Percentiles rank a stretch among this genome's conserved stretches.
Evolutionary conservation across 306 rosid species (phyloP).

Genomic region (Prunus fruticosa): DNA sequence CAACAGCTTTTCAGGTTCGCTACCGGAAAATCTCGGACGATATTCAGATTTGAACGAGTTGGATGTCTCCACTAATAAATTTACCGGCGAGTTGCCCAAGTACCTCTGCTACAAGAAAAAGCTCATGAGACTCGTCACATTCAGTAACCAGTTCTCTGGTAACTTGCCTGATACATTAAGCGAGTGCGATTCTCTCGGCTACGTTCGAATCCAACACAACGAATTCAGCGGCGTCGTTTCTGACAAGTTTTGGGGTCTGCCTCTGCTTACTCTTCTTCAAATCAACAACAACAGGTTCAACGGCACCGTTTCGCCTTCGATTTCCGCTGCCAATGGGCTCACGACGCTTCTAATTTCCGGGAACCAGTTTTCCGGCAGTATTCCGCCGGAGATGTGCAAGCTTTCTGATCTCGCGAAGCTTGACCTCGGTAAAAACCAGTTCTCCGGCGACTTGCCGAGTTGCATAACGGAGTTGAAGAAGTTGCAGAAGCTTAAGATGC

Average conservation of each 20-base stretch:
- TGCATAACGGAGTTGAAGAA: slow-evolving; percentile 56
- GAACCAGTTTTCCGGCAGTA: slow-evolving; percentile 51
- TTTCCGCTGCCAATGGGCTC: slow-evolving; percentile 33
- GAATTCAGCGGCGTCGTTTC: slow-evolving; percentile 55
- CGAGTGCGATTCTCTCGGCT: slow-evolving; percentile 46
- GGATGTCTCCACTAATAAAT: slow-evolving; percentile 72
- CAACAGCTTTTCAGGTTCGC: slow-evolving; percentile 62
- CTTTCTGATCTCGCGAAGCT: slow-evolving; percentile 33
- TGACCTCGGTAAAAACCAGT: slow-evolving; percentile 46
- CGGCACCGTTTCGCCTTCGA: slow-evolving; percentile 45
- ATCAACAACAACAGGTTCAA: slow-evolving; percentile 49
- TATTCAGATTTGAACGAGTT: slow-evolving; percentile 40
- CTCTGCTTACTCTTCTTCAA: slow-evolving; percentile 28
- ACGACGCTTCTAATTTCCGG: slow-evolving; percentile 26
- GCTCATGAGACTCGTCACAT: slow-evolving; percentile 41
- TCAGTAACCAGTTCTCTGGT: slow-evolving; percentile 56
- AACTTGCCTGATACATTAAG: slow-evolving; percentile 39
- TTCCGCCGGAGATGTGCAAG: slow-evolving; percentile 52
- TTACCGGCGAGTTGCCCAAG: slow-evolving; percentile 54
- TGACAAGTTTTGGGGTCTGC: slow-evolving; percentile 49
- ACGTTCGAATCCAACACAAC: slow-evolving; percentile 63
- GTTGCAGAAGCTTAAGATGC: slow-evolving; percentile 60
- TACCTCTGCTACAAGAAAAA: slow-evolving; percentile 51
- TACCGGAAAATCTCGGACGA: slow-evolving; percentile 57
- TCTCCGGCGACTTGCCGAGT: slow-evolving; percentile 51